Percentiles rank a stretch among this genome's conserved stretches.
phyloP scores from a whole-genome alignment of 352 stramenopile species.

The Phytophthora aleatoria region DNA sequence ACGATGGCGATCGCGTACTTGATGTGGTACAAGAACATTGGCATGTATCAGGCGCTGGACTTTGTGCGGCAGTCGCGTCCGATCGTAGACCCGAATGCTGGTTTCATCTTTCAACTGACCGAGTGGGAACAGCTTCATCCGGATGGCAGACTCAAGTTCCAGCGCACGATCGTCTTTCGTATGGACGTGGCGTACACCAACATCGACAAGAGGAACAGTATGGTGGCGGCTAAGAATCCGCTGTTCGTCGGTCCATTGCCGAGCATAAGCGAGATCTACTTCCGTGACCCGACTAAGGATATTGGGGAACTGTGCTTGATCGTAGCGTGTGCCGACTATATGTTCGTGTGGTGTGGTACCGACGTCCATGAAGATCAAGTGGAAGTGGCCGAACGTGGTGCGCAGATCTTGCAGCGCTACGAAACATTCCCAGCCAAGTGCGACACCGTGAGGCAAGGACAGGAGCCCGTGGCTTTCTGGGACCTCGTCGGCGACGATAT shows the following conservation, averaged over 20 bases:
- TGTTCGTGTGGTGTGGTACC: slow-evolving; percentile 83
- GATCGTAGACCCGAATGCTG: slow-evolving; percentile 84
- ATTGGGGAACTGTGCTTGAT: slow-evolving; percentile 68
- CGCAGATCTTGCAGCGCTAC: slow-evolving; percentile 71
- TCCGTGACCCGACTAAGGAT: slow-evolving; percentile 63
- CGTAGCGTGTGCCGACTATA: slow-evolving; percentile 71
- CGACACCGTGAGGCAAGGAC: slow-evolving; percentile 70
- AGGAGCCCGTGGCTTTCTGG: slow-evolving; percentile 79
- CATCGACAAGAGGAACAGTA: slow-evolving; percentile 28
- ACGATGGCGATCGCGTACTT: slow-evolving; percentile 90
- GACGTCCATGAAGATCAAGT: slow-evolving; percentile 55
- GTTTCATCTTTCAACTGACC: slow-evolving; percentile 90
- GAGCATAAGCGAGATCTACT: slow-evolving; percentile 52
- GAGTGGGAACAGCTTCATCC: slow-evolving; percentile 84
- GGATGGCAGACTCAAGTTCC: slow-evolving; percentile 51
- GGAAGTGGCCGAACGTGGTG: slow-evolving; percentile 64
- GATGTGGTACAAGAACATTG: slow-evolving; percentile 88
- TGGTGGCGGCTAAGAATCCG: slow-evolving; percentile 44
- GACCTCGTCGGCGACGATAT: slow-evolving; percentile 51
- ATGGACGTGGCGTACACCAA: slow-evolving; percentile 60
- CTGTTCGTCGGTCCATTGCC: slow-evolving; percentile 65
- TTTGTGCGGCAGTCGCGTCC: slow-evolving; percentile 75
- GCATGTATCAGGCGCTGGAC: slow-evolving; percentile 82
- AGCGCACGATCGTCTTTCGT: slow-evolving; percentile 67
- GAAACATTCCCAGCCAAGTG: slow-evolving; percentile 78